Evolutionary conservation across 2,329 filamentous ascomycete species (phyloP).

Genomic region (Fusarium continuum): DNA sequence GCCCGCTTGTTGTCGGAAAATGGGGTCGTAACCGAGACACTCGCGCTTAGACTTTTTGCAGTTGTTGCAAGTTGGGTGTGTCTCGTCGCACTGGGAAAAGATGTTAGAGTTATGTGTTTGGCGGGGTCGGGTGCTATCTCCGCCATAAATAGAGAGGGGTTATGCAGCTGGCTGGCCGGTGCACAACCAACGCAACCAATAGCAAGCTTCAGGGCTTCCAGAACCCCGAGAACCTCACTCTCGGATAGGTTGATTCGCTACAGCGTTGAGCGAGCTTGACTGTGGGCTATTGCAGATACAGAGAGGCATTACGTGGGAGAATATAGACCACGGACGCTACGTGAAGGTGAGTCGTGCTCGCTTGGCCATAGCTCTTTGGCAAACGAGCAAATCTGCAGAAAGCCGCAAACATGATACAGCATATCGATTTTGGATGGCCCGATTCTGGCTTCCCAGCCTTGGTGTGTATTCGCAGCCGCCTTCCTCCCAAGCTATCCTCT

Average conservation of each 20-base stretch:
- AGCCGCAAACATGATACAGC: constrained; percentile 33
- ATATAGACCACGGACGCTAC: constrained; percentile 37
- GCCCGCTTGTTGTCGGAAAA: constrained; percentile 79
- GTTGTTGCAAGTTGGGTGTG: constrained; percentile 89
- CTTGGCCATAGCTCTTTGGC: constrained; percentile 31
- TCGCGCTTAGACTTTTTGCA: constrained; percentile 90
- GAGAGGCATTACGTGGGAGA: constrained; percentile 32
- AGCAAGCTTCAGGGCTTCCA: constrained; percentile 24
- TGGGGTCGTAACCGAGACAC: constrained; percentile 85
- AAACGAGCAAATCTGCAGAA: constrained; percentile 30
- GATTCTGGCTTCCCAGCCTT: constrained; percentile 19
- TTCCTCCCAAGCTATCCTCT: constrained; percentile 19
- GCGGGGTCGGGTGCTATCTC: constrained; percentile 34
- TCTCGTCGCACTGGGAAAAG: constrained; percentile 81
- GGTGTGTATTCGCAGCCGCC: constrained; percentile 19
- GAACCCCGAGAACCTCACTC: constrained; percentile 13
- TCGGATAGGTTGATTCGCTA: neutral
- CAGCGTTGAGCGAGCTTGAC: neutral
- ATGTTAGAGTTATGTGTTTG: constrained; percentile 40
- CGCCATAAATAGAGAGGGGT: constrained; percentile 26
- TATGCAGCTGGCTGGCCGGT: constrained; percentile 19
- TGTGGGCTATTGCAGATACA: constrained; percentile 13
- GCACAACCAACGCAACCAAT: constrained; percentile 27
- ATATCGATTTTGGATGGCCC: constrained; percentile 21
- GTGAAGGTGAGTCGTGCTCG: constrained; percentile 31